These are phyloP conservation scores for Arthrinium phaeospermum DNA, from an alignment of 2,329 filamentous ascomycete species.

Conservation along the genomic window DNA sequence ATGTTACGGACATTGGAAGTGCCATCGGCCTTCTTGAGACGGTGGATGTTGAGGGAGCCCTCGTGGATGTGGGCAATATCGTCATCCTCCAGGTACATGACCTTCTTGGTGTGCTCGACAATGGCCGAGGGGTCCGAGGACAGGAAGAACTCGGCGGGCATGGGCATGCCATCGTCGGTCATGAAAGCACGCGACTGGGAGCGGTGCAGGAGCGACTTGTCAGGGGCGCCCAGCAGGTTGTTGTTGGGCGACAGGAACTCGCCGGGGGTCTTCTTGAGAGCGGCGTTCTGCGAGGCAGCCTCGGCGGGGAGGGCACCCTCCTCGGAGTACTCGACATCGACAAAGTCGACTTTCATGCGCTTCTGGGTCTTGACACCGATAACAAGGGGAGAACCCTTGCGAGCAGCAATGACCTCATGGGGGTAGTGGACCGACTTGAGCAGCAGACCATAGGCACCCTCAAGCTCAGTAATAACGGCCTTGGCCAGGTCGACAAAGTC, in stretches of 20 bases:
- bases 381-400: constrained; percentile 97
- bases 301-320: constrained; percentile 89
- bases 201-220: constrained; percentile 97
- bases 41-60: constrained; percentile 98
- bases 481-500: constrained; percentile 97
- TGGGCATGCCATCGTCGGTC: constrained; percentile 96
- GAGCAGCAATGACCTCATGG: constrained; percentile 95
- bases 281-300: constrained; percentile 93
- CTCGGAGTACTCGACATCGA: constrained; percentile 96
- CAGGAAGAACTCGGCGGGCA: constrained; percentile 99
- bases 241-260: constrained; percentile 68
- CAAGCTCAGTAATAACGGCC: constrained; percentile 96
- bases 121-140: constrained; percentile 98
- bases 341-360: constrained; percentile 99
- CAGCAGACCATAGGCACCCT: constrained; percentile 95
- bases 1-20: constrained; percentile 97
- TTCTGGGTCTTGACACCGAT: constrained; percentile 96
- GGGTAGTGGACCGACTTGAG: constrained; percentile 99
- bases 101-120: constrained; percentile 99
- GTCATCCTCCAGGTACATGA: constrained; percentile 98
- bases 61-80: constrained; percentile 99
- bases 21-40: constrained; percentile 94
- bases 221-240: constrained; percentile 81
- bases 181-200: constrained; percentile 99
- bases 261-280: constrained; percentile 84